Percentiles rank a stretch among this genome's conserved stretches.
Evolutionary conservation across 495 filamentous ascomycete species (phyloP).

Genomic region (Tuber aestivum): DNA sequence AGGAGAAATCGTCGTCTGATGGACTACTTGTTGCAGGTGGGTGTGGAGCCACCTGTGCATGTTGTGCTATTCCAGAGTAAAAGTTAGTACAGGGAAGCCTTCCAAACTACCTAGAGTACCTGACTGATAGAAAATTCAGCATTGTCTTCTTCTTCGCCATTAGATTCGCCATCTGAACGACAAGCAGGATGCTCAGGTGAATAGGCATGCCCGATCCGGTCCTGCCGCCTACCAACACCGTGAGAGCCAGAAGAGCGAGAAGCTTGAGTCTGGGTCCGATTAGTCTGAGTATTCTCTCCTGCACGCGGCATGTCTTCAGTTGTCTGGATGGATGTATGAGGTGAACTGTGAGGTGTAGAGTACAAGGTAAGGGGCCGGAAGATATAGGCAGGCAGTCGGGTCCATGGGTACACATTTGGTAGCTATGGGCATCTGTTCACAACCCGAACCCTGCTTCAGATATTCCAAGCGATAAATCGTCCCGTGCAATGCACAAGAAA

Average conservation of each 20-base stretch:
- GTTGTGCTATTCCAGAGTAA: not conserved
- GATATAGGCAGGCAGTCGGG: not conserved
- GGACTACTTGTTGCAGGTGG: fast-evolving
- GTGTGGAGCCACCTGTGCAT: not conserved
- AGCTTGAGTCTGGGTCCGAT: not conserved
- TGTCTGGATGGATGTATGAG: not conserved
- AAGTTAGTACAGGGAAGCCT: not conserved
- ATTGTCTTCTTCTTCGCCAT: not conserved
- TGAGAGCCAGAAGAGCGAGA: not conserved
- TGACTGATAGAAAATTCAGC: too few relatives aligned
- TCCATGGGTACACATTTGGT: too few relatives aligned
- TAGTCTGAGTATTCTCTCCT: not conserved
- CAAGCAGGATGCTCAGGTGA: not conserved
- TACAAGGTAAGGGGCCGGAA: not conserved
- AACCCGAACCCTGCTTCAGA: not conserved
- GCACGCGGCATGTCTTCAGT: not conserved
- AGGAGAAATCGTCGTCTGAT: not conserved
- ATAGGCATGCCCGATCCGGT: not conserved
- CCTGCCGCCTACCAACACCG: not conserved
- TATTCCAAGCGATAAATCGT: not conserved
- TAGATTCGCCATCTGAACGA: not conserved
- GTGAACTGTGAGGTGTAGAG: not conserved
- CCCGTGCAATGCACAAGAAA: not conserved
- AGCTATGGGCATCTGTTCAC: not conserved
- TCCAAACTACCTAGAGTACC: not conserved